Evolutionary conservation across 1,139 yeast genomes (phyloP), one percentile per base, ranked within the genome.

Genomic region (Protomyces gravidus): DNA sequence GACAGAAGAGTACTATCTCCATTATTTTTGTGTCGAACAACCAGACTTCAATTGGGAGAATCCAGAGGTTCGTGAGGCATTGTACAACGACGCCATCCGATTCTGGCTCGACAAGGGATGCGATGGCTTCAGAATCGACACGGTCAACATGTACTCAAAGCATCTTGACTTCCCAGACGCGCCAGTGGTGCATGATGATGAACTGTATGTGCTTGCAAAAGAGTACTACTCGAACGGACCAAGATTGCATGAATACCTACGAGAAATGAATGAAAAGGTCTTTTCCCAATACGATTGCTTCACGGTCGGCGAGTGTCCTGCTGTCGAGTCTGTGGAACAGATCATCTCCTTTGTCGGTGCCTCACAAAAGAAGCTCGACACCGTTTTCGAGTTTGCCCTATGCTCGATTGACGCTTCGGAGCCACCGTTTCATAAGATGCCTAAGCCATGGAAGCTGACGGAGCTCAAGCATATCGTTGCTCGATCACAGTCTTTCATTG

Each of bases 41-140:
- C 84, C 84, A 15, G 85, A 81, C 66, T 72, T 81, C 65, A 81
- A 81, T 68, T 81, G 85, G 85, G 84, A 80, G 66, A 80, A 76
- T 65, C 78, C 75, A 64, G 79, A 72, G 55, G 73, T 77, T 40
- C 73, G 84, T 69, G 68, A 76, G 15, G 84, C 82, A 30, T 77
- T 81, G 60, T 79, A 80, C 68, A 71, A 78, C 48, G 70, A 73
- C 19, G 81, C 82, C 11, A 70, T 81, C 67, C 73, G 72, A 28
- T 81, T 74, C 68, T 81, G 85, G 85, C 77, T 76, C 62, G 78
- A 79, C 59, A 75, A 75, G 65, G 85, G 84, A 26, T 77, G 80
- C 46, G 82, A 80, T 66, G 85, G 84, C 1, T 81, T 81, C 70
- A 74, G 84, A 70, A 78, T 81, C 61, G 85, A 81, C 67, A 76